These are phyloP conservation scores for Colletotrichum phormii DNA, from an alignment of 2,329 filamentous ascomycete species.

Conservation along the genomic window DNA sequence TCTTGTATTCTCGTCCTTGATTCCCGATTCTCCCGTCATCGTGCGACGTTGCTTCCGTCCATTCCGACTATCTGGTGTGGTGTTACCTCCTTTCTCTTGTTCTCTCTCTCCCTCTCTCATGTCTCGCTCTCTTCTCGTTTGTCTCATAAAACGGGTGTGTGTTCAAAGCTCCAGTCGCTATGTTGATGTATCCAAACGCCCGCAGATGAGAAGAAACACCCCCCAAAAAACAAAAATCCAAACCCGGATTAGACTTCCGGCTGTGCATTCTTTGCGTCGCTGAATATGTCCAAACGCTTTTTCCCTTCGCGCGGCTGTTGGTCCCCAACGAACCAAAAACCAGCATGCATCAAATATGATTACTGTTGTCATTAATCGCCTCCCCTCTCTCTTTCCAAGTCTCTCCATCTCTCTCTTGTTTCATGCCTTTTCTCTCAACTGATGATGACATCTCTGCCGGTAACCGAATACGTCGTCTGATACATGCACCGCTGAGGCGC, in stretches of 20 bases:
- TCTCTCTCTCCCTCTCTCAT: too few relatives aligned
- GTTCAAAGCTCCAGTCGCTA: background rate
- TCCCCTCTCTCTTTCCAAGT: background rate
- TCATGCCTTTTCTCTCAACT: conserved; percentile 1
- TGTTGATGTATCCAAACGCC: conserved; percentile 11
- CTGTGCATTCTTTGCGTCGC: background rate
- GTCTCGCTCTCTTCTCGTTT: background rate
- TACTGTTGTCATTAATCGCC: background rate
- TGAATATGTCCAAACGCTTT: conserved; percentile 4
- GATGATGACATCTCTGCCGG: conserved; percentile 33
- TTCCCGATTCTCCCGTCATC: background rate
- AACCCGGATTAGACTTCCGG: background rate
- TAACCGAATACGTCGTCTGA: conserved; percentile 39
- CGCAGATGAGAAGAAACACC: conserved; percentile 15
- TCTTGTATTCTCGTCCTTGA: background rate
- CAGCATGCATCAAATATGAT: background rate
- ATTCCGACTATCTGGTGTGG: background rate
- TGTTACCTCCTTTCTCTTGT: too few relatives aligned
- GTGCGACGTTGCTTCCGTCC: background rate
- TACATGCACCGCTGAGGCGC: conserved; percentile 49
- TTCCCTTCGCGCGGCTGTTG: background rate
- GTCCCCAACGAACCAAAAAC: background rate
- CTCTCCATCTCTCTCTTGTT: background rate
- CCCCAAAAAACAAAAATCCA: background rate
- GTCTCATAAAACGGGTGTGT: background rate